Conservation (phyloP, 2,329 filamentous ascomycete genomes). For the Gaeumannomyces tritici region DNA sequence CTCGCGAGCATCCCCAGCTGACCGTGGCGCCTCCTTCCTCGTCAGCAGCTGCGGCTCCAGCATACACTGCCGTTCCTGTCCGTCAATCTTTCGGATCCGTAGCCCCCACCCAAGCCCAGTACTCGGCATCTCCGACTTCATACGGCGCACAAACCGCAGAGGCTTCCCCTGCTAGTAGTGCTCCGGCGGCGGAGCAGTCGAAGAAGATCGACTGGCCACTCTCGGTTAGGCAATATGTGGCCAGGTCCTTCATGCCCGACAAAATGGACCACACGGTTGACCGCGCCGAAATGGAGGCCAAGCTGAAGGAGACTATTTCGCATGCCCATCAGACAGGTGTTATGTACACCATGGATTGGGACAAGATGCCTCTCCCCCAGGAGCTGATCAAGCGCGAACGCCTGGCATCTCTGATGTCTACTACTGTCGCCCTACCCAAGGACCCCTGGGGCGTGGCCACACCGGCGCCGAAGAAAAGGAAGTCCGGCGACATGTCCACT, state of each 20-base stretch:
- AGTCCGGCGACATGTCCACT: conserved; percentile 57
- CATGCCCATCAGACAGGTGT: conserved; percentile 65
- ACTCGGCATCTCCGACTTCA: conserved; percentile 11
- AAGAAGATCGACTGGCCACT: conserved; percentile 70
- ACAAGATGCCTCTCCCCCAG: conserved; percentile 73
- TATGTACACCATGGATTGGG: conserved; percentile 73
- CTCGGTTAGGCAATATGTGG: conserved; percentile 80
- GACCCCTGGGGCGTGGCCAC: conserved; percentile 8
- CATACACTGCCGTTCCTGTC: conserved; percentile 33
- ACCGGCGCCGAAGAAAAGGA: conserved; percentile 62
- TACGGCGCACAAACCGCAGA: conserved; percentile 15
- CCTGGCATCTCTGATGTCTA: conserved; percentile 5
- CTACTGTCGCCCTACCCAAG: conserved; percentile 1
- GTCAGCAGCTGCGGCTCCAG: conserved; percentile 19
- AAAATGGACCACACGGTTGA: conserved; percentile 56
- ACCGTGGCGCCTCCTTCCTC: conserved; percentile 12
- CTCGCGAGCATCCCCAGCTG: neutral
- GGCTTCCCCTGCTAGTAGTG: conserved; percentile 6
- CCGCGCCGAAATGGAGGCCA: conserved; percentile 67
- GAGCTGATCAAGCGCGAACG: conserved; percentile 68
- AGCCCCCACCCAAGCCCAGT: neutral
- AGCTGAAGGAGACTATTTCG: conserved; percentile 78
- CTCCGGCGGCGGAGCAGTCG: conserved; percentile 6
- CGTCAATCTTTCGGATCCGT: conserved; percentile 23
- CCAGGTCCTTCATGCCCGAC: conserved; percentile 72